Percentiles rank a stretch among this genome's conserved stretches.
phyloP scores from a whole-genome alignment of 2,329 filamentous ascomycete species.

The Ceratocystis diversiconidia region DNA sequence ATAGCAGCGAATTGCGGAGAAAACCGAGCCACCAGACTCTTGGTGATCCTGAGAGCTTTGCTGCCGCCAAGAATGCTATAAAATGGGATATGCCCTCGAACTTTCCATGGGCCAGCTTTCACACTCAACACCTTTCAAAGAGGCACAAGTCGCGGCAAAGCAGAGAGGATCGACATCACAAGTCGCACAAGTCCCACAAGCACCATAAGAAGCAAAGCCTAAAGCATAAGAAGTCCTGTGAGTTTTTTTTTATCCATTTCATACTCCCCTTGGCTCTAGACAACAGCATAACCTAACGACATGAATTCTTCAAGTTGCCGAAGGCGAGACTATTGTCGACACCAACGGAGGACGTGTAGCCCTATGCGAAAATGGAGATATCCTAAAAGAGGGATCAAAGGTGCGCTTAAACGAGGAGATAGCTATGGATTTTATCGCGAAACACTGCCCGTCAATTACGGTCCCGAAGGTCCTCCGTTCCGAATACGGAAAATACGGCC shows the following conservation, averaged over 20 bases:
- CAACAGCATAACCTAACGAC: not conserved
- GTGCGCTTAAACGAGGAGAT: slow-evolving; percentile 6
- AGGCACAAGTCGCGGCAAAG: not conserved
- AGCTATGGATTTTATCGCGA: slow-evolving; percentile 7
- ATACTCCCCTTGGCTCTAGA: not conserved
- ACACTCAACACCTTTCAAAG: not conserved
- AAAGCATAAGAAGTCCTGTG: not conserved
- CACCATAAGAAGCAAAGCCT: not conserved
- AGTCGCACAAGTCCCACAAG: not conserved
- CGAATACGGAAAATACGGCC: not conserved
- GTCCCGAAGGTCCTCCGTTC: slow-evolving; percentile 1
- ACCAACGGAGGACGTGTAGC: slow-evolving; percentile 3
- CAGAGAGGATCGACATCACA: not conserved
- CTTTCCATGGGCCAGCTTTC: not conserved
- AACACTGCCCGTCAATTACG: not conserved
- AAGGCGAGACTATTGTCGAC: not conserved
- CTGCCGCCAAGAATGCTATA: not conserved
- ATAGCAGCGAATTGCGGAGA: not conserved
- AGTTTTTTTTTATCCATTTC: not conserved
- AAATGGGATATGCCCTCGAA: not conserved
- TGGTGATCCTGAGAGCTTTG: not conserved
- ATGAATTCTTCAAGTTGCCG: not conserved
- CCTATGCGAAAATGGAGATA: not conserved
- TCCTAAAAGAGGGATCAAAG: slow-evolving; percentile 8
- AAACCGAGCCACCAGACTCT: not conserved